These are phyloP conservation scores for Brassica balearica DNA, from an alignment of 441 rosid species.

Conservation along the genomic window DNA sequence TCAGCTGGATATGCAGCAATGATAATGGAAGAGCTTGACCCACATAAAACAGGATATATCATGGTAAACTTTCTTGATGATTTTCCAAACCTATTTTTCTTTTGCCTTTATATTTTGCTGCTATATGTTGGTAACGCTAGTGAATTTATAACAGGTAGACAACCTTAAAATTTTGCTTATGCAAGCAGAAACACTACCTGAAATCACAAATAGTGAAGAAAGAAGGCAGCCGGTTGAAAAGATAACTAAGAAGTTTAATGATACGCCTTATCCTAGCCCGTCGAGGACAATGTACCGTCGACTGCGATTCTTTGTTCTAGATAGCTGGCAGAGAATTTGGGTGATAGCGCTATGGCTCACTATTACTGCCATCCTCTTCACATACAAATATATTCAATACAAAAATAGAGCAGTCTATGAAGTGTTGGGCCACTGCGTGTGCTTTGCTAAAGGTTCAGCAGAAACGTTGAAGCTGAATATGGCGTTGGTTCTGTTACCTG, in stretches of 20 bases:
- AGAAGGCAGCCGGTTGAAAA: constrained; percentile 38
- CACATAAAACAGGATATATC: constrained; percentile 51
- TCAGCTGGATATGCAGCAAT: constrained; percentile 57
- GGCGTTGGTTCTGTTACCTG: constrained; percentile 1
- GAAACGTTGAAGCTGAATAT: constrained; percentile 54
- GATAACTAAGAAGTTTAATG: constrained; percentile 48
- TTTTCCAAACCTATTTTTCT: background rate
- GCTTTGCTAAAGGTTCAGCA: constrained; percentile 69
- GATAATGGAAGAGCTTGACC: constrained; percentile 64
- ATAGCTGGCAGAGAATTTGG: constrained; percentile 70
- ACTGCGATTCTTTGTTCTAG: constrained; percentile 48
- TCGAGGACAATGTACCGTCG: constrained; percentile 36
- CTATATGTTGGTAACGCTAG: background rate
- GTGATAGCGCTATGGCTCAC: constrained; percentile 52
- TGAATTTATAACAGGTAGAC: constrained; percentile 44
- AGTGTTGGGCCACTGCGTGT: constrained; percentile 62
- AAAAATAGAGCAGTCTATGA: constrained; percentile 46
- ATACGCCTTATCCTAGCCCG: constrained; percentile 45
- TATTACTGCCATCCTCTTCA: constrained; percentile 50
- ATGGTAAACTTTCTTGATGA: constrained; percentile 43
- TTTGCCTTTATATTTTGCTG: background rate
- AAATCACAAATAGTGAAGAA: constrained; percentile 39
- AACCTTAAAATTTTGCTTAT: constrained; percentile 50
- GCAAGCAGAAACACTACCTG: constrained; percentile 8
- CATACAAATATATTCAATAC: constrained; percentile 58